Evolutionary conservation across 2,329 filamentous ascomycete genomes (phyloP).

Genomic region (Juglanconis oblonga): DNA sequence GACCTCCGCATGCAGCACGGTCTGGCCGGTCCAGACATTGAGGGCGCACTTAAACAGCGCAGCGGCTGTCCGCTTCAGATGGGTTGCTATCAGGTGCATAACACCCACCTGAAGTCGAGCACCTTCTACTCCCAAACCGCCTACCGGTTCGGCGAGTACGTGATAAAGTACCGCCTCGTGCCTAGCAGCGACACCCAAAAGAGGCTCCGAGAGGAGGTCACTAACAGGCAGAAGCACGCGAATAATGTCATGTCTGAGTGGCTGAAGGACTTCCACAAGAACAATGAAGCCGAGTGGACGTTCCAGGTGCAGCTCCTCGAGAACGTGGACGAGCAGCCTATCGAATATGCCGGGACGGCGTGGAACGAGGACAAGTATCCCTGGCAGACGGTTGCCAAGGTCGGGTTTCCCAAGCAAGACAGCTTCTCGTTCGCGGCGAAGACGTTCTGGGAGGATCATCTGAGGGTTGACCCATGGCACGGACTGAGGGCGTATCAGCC

Average conservation of each 20-base stretch:
- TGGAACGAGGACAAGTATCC: conserved; percentile 47
- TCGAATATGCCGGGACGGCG: conserved; percentile 39
- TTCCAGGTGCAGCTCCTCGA: conserved; percentile 46
- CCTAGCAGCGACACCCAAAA: conserved; percentile 38
- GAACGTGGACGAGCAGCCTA: conserved; percentile 42
- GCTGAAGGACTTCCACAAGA: conserved; percentile 36
- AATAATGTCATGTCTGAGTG: conserved; percentile 25
- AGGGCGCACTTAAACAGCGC: conserved; percentile 33
- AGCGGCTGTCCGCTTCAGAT: neutral
- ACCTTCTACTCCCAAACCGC: conserved; percentile 41
- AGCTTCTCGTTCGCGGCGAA: conserved; percentile 36
- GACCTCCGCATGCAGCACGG: neutral
- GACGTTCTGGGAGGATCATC: conserved; percentile 41
- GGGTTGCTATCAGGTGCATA: conserved; percentile 26
- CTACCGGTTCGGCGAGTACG: conserved; percentile 44
- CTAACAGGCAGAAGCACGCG: neutral
- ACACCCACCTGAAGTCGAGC: conserved; percentile 34
- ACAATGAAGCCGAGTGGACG: conserved; percentile 38
- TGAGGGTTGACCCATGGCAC: conserved; percentile 40
- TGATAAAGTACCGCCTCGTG: conserved; percentile 35
- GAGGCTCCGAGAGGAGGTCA: conserved; percentile 33
- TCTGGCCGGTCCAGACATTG: neutral
- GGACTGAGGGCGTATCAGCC: conserved; percentile 39
- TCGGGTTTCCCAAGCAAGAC: conserved; percentile 33
- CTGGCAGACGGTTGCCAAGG: conserved; percentile 41